These are phyloP conservation scores for Chlamydomonas sp. DNA, from an alignment of 139 green algal species.

Conservation along the genomic window DNA sequence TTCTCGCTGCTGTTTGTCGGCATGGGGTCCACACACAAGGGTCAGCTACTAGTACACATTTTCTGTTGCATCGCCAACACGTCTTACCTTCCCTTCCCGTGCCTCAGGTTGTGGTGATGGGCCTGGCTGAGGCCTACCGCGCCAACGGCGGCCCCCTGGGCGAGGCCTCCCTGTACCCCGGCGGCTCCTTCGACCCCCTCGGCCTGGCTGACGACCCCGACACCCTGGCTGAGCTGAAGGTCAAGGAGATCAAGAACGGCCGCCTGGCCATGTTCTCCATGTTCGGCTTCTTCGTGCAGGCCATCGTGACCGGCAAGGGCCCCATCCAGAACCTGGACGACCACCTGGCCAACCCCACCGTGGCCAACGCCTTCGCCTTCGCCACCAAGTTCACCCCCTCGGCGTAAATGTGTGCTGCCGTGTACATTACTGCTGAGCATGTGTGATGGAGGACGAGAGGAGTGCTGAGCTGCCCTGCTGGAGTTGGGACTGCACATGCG, in stretches of 20 bases:
- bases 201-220: slow-evolving; percentile 95
- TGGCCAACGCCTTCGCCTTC: slow-evolving; percentile 82
- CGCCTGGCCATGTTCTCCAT: too few species aligned
- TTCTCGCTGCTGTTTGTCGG: not conserved
- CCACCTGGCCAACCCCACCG: slow-evolving; percentile 81
- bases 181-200: slow-evolving; percentile 89
- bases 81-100: not conserved
- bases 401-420: not conserved
- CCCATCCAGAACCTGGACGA: slow-evolving; percentile 80
- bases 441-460: too few species aligned
- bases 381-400: slow-evolving; percentile 74
- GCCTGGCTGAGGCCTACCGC: slow-evolving; percentile 80
- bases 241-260: slow-evolving; percentile 99
- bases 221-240: slow-evolving; percentile 77
- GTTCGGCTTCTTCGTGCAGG: too few species aligned
- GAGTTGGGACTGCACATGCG: not conserved
- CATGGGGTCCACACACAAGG: too few species aligned
- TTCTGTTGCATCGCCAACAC: not conserved
- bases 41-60: not conserved
- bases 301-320: slow-evolving; percentile 81
- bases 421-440: not conserved
- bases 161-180: slow-evolving; percentile 82
- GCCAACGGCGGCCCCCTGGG: slow-evolving; percentile 73
- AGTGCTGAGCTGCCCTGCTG: not conserved
- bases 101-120: slow-evolving; percentile 80